Evolutionary conservation across 345 rosid species (phyloP).

Genomic region (Brassica nigra): DNA sequence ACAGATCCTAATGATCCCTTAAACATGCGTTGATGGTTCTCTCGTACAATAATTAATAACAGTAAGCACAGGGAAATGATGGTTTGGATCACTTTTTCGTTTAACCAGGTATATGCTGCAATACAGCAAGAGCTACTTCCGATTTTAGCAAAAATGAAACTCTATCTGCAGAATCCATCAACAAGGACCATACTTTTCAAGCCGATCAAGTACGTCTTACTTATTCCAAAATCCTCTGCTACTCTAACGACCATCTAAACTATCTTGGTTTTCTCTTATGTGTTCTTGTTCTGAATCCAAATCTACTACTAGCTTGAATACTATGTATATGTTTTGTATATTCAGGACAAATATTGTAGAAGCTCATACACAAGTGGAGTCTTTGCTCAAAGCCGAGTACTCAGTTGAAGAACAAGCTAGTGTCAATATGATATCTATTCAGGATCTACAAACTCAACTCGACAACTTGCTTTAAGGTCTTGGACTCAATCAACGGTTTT

Average conservation of each 20-base stretch:
- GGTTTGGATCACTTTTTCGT: constrained; percentile 13
- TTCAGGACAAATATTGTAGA: constrained; percentile 93
- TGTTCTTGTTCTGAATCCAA: constrained; percentile 10
- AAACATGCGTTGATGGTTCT: constrained; percentile 24
- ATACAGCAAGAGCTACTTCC: constrained; percentile 69
- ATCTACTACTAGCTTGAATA: constrained; percentile 17
- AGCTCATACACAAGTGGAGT: constrained; percentile 82
- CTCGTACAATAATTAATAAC: neutral
- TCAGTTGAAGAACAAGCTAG: constrained; percentile 65
- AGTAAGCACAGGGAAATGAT: neutral
- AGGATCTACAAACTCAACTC: constrained; percentile 73
- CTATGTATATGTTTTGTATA: neutral
- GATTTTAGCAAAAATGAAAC: constrained; percentile 84
- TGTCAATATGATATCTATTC: constrained; percentile 65
- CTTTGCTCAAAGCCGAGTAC: constrained; percentile 75
- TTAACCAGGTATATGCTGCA: constrained; percentile 69
- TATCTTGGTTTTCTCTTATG: constrained; percentile 2
- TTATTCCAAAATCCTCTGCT: neutral
- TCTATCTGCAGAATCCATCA: constrained; percentile 82
- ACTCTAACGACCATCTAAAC: neutral
- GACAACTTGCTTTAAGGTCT: constrained; percentile 57
- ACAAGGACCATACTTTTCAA: constrained; percentile 89
- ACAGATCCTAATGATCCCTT: constrained; percentile 11
- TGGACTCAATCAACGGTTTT: constrained; percentile 3
- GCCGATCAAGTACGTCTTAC: constrained; percentile 78